Evolutionary conservation across 2,329 filamentous ascomycete species (phyloP), one percentile per base, ranked within the genome.

Genomic region (Rasamsonia emersonii): DNA sequence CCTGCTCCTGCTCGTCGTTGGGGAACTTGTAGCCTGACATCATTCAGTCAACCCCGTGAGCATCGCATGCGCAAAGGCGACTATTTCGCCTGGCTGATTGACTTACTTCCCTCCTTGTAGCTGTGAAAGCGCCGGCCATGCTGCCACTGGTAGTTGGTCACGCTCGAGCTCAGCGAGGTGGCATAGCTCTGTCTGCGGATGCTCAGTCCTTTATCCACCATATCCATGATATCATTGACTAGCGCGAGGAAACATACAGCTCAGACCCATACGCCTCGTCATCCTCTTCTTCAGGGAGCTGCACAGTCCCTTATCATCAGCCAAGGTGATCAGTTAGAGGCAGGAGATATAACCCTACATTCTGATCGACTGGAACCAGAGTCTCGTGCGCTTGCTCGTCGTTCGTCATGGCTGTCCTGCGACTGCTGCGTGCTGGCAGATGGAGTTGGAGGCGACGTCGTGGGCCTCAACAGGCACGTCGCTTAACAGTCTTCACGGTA

Each of bases 101-200:
- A 32, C 30, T n/a, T 13, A 32, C 30, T 32, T 16, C 39, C 41
- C 17, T 38, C 36, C 10, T 23, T 27, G 26, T 45, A 44, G 19
- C 34, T 42, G 30, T 47, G 43, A 39, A 42, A 48, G 10, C 46
- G 37, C 24, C 46, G 40, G 3, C 46, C 47, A 34, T 47, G 46
- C 23, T 47, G 44, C 29, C 47, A 53, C 27, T 48, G 41, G 39
- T 51, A 51, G 31, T 53, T 38, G 13, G 41, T 35, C 10, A 46
- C 37, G 29, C 32, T 33, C 9, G 32, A 28, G 24, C 24, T 28
- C 24, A 33, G 14, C 24, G 32, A 33, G 9, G 24, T 23, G n/a
- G 17, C 17, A 28, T 33, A 33, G 17, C 32, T 33, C 24, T 28
- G 18, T 19, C 32, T 33, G 11, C 27, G 6, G 18, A 15, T 10